Evolutionary conservation across 306 rosid genomes (phyloP), one percentile per base, ranked within the genome.

Genomic region (Abrus pulchellus): DNA sequence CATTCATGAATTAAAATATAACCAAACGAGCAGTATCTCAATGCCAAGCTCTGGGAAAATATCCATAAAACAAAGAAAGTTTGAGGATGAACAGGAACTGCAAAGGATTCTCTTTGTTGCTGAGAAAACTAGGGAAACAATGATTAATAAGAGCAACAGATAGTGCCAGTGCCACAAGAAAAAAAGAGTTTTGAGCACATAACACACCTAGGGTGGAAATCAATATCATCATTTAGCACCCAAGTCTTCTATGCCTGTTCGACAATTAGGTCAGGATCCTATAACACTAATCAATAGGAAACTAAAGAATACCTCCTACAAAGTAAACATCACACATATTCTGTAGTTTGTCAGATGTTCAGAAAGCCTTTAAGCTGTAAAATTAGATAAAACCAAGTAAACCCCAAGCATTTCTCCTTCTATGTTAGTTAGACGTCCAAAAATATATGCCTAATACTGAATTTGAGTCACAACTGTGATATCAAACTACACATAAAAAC

Each of bases 1-100:
- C 65, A 57, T 55, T 40, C 53, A 77, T 33, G 64, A 64, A 49
- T 9, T 65, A 12, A 57, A 47, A 47, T 4, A 49, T 72, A 11
- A 33, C 27, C 38, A 56, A 72, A 74, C 65, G 33, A 78, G 38
- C 41, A 30, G 54, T 79, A 73, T 69, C 78, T 32, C 52, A 66
- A 83, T 12, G 47, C 70, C 45, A 38, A 55, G 56, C 45, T 67
- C n/a, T 32, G 32, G 55, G 55, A 66, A 20, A 64, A 36, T 20
- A 56, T 66, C 33, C 76, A 66, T 65, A 28, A 36, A 2, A n/a
- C 53, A 28, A 20, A 66, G 52, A 73, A 13, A 78, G 67, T 63
- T 44, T 67, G 53, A 44, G 54, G 50, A 56, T 20, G 47, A 11
- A 55, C 5, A 12, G 50, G 38, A 53, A 62, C 67, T 28, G 50